phyloP scores from a whole-genome alignment of 176 grass and related monocot genomes.

The Hordeum vulgare region DNA sequence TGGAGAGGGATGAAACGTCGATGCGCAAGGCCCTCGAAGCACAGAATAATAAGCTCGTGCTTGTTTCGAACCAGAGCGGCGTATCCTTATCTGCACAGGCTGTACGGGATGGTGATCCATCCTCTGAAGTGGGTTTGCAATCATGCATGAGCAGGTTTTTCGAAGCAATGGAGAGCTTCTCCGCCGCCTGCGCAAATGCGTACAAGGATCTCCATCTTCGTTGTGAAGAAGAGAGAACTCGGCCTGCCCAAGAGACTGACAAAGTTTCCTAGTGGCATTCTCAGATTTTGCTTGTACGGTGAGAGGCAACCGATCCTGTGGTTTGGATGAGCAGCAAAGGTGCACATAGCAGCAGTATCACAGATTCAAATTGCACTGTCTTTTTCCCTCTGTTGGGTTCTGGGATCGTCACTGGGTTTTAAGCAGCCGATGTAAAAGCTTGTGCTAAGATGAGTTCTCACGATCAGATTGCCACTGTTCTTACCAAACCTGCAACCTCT shows the following conservation, averaged over 20 bases:
- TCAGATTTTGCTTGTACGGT: not conserved
- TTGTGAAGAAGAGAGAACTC: slow-evolving; percentile 30
- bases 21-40: slow-evolving; percentile 39
- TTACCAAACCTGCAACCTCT: not conserved
- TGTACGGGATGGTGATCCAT: not conserved
- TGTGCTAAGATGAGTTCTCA: not conserved
- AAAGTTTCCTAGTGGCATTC: not conserved
- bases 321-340: not conserved
- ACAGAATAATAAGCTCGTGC: slow-evolving; percentile 41
- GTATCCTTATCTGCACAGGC: slow-evolving; percentile 20
- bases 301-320: not conserved
- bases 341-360: not conserved
- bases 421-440: not conserved
- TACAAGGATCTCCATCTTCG: slow-evolving; percentile 39
- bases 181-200: slow-evolving; percentile 19
- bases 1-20: slow-evolving; percentile 38
- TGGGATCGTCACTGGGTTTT: not conserved
- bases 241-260: not conserved
- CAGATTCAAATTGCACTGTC: not conserved
- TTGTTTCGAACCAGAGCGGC: slow-evolving; percentile 18
- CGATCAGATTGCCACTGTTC: not conserved
- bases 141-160: slow-evolving; percentile 38
- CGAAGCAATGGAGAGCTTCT: slow-evolving; percentile 54
- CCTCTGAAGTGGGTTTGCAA: slow-evolving; percentile 31
- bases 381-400: not conserved